Percentiles rank a stretch among this genome's conserved stretches.
These are phyloP conservation scores for Exutisphaerella laricina DNA, from an alignment of 2,329 filamentous ascomycete genomes.

Conservation along the genomic window DNA sequence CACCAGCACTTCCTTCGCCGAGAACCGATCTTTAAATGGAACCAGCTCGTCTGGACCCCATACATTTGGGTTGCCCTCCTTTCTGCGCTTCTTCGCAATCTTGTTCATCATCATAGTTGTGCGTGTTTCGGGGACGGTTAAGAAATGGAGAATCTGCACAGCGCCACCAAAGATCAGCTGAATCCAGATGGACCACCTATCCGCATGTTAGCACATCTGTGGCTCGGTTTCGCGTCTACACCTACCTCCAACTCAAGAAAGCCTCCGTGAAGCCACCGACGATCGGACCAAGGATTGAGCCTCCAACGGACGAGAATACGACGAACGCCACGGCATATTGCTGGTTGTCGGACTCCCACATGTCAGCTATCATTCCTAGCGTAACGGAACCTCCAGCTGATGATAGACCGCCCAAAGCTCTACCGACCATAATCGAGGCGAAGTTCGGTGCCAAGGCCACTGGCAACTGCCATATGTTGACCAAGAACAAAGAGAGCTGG, in stretches of 20 bases:
- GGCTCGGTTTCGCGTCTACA: no score
- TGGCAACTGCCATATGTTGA: constrained; percentile 52
- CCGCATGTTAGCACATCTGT: no score
- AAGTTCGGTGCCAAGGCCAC: constrained; percentile 44
- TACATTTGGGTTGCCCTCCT: constrained; percentile 54
- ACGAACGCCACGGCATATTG: constrained; percentile 59
- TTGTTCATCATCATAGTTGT: constrained; percentile 73
- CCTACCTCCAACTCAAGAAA: constrained; percentile 60
- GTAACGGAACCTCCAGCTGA: constrained; percentile 62
- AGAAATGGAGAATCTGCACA: constrained; percentile 55
- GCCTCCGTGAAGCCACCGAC: constrained; percentile 34
- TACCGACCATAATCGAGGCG: constrained; percentile 43
- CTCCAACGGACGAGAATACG: constrained; percentile 40
- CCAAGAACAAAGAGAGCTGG: constrained; percentile 47
- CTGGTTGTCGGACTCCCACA: constrained; percentile 56
- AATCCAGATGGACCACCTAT: constrained; percentile 83
- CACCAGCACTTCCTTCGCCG: constrained; percentile 41
- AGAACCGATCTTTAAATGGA: constrained; percentile 38
- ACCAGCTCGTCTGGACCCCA: constrained; percentile 71
- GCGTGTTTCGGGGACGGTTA: constrained; percentile 73
- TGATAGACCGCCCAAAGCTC: constrained; percentile 52
- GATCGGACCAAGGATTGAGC: constrained; percentile 35
- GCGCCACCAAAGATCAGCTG: constrained; percentile 74
- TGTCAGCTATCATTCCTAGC: constrained; percentile 60
- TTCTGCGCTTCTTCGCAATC: constrained; percentile 68